Conservation (phyloP, 2,329 filamentous ascomycete species). For the Trichoderma gracile region DNA sequence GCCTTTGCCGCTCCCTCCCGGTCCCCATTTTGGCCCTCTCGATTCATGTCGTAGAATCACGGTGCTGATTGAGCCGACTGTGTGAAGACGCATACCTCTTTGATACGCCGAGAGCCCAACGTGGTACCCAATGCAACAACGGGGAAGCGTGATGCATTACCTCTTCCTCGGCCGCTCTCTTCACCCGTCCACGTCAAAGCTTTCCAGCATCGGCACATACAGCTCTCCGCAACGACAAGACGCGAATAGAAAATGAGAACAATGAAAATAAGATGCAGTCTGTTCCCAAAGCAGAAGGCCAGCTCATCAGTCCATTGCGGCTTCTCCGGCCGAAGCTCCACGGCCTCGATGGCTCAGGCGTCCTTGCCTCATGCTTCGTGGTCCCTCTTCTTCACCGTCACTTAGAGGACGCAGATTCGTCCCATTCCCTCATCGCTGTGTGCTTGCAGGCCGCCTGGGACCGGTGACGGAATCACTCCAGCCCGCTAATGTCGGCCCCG, state of each 20-base stretch:
- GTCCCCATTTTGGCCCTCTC: neutral
- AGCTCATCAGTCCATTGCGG: conserved; percentile 32
- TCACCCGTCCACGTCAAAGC: conserved; percentile 13
- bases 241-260: no score
- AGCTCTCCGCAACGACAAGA: neutral
- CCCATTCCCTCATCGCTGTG: conserved; percentile 7
- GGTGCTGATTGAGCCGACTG: conserved; percentile 14
- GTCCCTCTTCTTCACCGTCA: conserved; percentile 9
- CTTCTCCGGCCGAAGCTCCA: conserved; percentile 19
- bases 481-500: conserved; percentile 12
- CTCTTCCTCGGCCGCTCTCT: conserved; percentile 8
- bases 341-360: conserved; percentile 10
- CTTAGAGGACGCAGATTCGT: neutral
- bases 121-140: conserved; percentile 26
- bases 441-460: conserved; percentile 1
- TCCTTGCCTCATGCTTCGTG: no score
- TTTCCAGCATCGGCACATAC: neutral
- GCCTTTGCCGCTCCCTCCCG: neutral
- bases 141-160: neutral
- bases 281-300: conserved; percentile 39
- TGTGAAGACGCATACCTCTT: neutral
- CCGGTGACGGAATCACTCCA: conserved; percentile 10
- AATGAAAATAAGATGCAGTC: conserved; percentile 32
- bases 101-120: conserved; percentile 24
- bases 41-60: neutral